phyloP scores from a whole-genome alignment of 257 asterid species.

The Capsicum pubescens region DNA sequence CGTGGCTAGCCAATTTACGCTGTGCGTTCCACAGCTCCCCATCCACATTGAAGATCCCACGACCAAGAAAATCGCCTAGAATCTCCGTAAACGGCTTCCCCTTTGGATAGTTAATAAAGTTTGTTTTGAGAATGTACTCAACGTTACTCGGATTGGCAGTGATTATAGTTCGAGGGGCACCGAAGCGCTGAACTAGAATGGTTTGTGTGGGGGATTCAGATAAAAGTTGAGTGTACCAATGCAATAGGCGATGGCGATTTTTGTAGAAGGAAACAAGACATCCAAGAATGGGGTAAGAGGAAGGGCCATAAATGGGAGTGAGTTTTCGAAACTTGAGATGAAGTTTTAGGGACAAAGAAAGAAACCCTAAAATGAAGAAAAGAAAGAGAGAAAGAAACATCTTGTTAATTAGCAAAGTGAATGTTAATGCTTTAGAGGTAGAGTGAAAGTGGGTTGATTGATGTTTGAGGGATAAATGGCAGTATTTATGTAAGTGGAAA shows the following conservation, averaged over 20 bases:
- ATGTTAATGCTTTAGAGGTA: not conserved
- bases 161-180: constrained; percentile 51
- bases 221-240: constrained; percentile 70
- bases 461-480: not conserved
- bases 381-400: constrained; percentile 36
- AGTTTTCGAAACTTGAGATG: constrained; percentile 23
- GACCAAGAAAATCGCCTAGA: constrained; percentile 70
- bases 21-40: constrained; percentile 65
- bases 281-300: constrained; percentile 36
- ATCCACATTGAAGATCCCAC: constrained; percentile 77
- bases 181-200: constrained; percentile 33
- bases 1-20: constrained; percentile 60
- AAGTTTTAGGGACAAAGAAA: constrained; percentile 27
- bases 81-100: constrained; percentile 67
- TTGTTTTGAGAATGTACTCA: constrained; percentile 69
- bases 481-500: not conserved
- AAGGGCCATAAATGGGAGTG: not conserved
- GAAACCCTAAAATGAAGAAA: constrained; percentile 35
- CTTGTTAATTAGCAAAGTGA: not conserved
- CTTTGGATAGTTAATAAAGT: constrained; percentile 65
- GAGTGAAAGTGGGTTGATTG: not conserved
- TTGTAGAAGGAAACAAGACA: constrained; percentile 65
- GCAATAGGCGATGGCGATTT: constrained; percentile 59
- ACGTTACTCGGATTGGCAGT: constrained; percentile 70
- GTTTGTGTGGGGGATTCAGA: constrained; percentile 40